phyloP scores from a whole-genome alignment of 768 basidiomycete genomes.

The Amanita phalloides region DNA sequence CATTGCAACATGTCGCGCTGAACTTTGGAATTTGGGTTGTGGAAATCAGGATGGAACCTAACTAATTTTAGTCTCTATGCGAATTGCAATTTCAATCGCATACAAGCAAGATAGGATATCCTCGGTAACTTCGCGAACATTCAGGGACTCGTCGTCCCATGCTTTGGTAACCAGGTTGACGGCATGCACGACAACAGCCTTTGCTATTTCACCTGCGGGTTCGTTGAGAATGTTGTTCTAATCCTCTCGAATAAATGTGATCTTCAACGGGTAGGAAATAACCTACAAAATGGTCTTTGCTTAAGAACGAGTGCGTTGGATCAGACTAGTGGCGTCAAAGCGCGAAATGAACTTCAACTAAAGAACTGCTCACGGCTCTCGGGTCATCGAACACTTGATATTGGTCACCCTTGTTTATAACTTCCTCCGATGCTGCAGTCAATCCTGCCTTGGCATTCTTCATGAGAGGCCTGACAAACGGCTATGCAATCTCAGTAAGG shows the following conservation, averaged over 20 bases:
- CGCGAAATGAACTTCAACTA: not conserved
- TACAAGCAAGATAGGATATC: slow-evolving; percentile 61
- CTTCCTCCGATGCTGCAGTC: slow-evolving; percentile 55
- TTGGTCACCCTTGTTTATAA: slow-evolving; percentile 74
- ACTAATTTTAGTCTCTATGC: not conserved
- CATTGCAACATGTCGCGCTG: slow-evolving; percentile 70
- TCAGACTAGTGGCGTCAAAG: slow-evolving; percentile 44
- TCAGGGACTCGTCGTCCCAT: slow-evolving; percentile 64
- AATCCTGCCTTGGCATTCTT: slow-evolving; percentile 59
- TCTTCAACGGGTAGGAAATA: not conserved
- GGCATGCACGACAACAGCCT: slow-evolving; percentile 49
- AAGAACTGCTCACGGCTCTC: slow-evolving; percentile 42
- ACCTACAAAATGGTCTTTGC: slow-evolving; percentile 81
- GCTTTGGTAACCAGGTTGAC: slow-evolving; percentile 44
- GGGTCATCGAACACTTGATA: slow-evolving; percentile 86
- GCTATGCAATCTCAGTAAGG: slow-evolving; percentile 25
- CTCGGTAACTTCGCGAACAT: slow-evolving; percentile 46
- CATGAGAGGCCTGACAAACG: slow-evolving; percentile 72
- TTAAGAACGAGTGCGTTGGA: slow-evolving; percentile 82
- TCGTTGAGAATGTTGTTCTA: slow-evolving; percentile 77
- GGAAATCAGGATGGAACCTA: slow-evolving; percentile 83
- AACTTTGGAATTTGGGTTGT: slow-evolving; percentile 47
- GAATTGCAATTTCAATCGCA: slow-evolving; percentile 12
- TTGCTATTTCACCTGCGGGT: slow-evolving; percentile 69
- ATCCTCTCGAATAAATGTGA: slow-evolving; percentile 6